Evolutionary conservation across 2,329 filamentous ascomycete genomes (phyloP).

Genomic region (Curvularia spicifera): DNA sequence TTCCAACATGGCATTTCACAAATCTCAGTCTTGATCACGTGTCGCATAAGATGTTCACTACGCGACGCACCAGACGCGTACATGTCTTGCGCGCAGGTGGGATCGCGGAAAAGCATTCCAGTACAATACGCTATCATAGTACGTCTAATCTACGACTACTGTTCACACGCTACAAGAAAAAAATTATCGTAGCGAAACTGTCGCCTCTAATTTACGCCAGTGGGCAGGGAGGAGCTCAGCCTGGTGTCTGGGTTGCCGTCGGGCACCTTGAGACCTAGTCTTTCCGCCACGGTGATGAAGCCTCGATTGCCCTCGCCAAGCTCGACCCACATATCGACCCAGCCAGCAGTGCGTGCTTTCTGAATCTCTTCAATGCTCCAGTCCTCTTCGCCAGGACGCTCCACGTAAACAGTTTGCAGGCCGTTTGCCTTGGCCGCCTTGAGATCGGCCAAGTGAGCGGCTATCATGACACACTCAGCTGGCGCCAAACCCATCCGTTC

Average conservation of each 20-base stretch:
- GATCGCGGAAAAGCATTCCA: neutral
- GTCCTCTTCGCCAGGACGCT: slow-evolving; percentile 69
- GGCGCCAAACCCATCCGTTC: slow-evolving; percentile 63
- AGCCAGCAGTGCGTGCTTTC: slow-evolving; percentile 61
- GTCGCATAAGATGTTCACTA: neutral
- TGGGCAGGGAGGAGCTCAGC: slow-evolving; percentile 23
- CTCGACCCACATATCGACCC: slow-evolving; percentile 65
- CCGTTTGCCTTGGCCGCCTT: slow-evolving; percentile 69
- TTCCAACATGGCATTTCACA: neutral
- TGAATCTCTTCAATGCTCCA: slow-evolving; percentile 61
- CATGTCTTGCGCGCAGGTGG: no score
- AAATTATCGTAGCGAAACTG: no score
- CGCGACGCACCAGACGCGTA: neutral
- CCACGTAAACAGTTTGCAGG: slow-evolving; percentile 75
- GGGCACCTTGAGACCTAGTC: slow-evolving; percentile 40
- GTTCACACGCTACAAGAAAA: neutral
- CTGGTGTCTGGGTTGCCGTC: slow-evolving; percentile 7
- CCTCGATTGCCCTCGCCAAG: slow-evolving; percentile 55
- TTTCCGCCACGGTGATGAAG: slow-evolving; percentile 54
- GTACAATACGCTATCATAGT: neutral
- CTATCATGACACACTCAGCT: slow-evolving; percentile 74
- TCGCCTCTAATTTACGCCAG: neutral
- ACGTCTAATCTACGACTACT: neutral
- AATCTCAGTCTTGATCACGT: neutral
- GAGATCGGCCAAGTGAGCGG: slow-evolving; percentile 75